phyloP scores from a whole-genome alignment of 305 asterid genomes.

The Fraxinus baroniana region DNA sequence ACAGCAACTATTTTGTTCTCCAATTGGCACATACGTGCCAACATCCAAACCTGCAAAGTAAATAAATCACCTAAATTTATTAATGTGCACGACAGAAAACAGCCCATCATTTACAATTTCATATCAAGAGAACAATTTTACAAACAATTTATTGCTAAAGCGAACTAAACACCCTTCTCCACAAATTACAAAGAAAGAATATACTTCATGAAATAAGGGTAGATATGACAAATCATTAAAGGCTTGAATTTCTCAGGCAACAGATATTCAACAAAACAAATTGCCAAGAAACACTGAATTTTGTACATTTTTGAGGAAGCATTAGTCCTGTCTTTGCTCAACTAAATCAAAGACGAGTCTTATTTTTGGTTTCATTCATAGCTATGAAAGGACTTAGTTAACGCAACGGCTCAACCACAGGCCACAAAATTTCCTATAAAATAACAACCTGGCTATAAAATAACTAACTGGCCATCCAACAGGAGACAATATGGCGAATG shows the following conservation, averaged over 20 bases:
- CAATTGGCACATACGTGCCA: constrained; percentile 93
- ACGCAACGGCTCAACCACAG: background rate
- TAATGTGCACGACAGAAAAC: background rate
- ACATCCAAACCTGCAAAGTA: constrained; percentile 76
- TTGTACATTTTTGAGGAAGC: background rate
- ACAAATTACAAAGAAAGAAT: background rate
- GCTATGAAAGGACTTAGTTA: background rate
- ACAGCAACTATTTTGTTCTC: constrained; percentile 91
- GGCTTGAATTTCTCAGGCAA: background rate
- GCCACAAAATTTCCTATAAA: constrained; percentile 5
- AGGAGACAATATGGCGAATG: background rate
- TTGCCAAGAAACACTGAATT: background rate
- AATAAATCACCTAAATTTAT: background rate
- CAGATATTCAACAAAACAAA: background rate
- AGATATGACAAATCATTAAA: background rate
- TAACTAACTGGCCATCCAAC: constrained; percentile 2
- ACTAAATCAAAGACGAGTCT: background rate
- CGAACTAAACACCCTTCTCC: constrained; percentile 14
- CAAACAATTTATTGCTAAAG: background rate
- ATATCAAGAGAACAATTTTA: constrained; percentile 1
- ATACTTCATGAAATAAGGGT: background rate
- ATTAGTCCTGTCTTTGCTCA: background rate
- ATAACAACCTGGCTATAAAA: background rate
- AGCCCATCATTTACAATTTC: background rate
- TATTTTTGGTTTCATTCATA: constrained; percentile 8